Evolutionary conservation across 441 rosid species (phyloP), one percentile per base, ranked within the genome.

Genomic region (Adansonia grandidieri): DNA sequence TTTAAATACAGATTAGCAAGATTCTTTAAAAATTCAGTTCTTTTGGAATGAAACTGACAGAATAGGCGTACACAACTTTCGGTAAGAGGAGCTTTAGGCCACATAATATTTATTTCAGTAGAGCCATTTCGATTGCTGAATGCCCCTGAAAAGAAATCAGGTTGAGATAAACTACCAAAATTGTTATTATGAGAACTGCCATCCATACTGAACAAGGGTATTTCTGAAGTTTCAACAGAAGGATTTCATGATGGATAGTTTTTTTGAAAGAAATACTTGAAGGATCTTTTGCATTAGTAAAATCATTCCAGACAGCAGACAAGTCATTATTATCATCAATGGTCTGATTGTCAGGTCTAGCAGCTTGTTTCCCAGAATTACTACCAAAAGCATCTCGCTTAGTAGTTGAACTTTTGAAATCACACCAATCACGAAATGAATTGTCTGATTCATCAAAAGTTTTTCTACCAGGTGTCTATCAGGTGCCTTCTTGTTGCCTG

Each of bases 251-350:
- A 74, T 80, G 82, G 20, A 54, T 79, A 77, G 78, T 77, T 80
- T 82, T 81, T 69, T 80, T 80, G 80, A 64, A 60, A 60, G 80
- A 70, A 58, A 63, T 64, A 53, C 24, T 65, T 22, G 71, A 78
- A 78, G 87, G 77, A 72, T 77, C 83, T 69, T 83, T 86, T 24
- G 45, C 84, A 80, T 88, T 77, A 56, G 87, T 77, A 83, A 90
- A 90, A 88, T 87, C 91, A 84, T 86, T 87, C 97, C 94, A 92
- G 61, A 71, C 75, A 63, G 87, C 89, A 84, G 89, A 86, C 47
- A 89, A 76, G 82, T 91, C 93, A 60, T 86, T 85, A 71, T 87
- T 87, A 73, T 84, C 84, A 70, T 78, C 82, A 61, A 71, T 75
- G 78, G 81, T 76, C 47, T 77, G 71, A 74, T 42, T 68, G 61